Conservation (phyloP, 495 filamentous ascomycete species). For the Astrocystis sublimbata region DNA sequence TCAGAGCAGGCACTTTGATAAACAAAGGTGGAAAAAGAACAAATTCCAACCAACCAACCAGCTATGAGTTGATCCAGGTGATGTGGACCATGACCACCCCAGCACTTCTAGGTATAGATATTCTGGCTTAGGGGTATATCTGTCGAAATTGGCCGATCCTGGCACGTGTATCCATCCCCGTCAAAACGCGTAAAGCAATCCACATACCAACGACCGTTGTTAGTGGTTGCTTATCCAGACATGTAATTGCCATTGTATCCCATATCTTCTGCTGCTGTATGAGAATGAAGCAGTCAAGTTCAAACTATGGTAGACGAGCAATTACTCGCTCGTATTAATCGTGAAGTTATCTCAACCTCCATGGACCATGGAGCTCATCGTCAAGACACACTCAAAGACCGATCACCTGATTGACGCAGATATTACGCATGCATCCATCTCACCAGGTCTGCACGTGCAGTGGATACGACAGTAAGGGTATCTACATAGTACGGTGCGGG, state of each 20-base stretch:
- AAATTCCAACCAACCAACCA: not conserved
- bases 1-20: not conserved
- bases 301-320: too few species aligned
- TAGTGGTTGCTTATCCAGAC: too few species aligned
- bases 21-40: not conserved
- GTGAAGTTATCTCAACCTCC: not conserved
- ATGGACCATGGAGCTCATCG: too few species aligned
- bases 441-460: not conserved
- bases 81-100: not conserved
- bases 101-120: not conserved
- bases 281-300: too few species aligned
- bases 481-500: too few species aligned
- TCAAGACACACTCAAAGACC: not conserved
- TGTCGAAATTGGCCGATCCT: not conserved
- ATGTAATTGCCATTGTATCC: too few species aligned
- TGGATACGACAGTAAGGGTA: too few species aligned
- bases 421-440: not conserved
- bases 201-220: too few species aligned
- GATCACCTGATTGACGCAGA: not conserved
- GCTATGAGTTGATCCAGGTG: not conserved
- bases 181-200: not conserved
- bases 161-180: not conserved
- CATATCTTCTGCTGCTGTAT: too few species aligned
- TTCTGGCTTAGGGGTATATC: not conserved
- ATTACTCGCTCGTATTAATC: not conserved